These are phyloP conservation scores for Pseudogymnoascus sp. DNA, from an alignment of 2,329 filamentous ascomycete genomes.

Conservation along the genomic window DNA sequence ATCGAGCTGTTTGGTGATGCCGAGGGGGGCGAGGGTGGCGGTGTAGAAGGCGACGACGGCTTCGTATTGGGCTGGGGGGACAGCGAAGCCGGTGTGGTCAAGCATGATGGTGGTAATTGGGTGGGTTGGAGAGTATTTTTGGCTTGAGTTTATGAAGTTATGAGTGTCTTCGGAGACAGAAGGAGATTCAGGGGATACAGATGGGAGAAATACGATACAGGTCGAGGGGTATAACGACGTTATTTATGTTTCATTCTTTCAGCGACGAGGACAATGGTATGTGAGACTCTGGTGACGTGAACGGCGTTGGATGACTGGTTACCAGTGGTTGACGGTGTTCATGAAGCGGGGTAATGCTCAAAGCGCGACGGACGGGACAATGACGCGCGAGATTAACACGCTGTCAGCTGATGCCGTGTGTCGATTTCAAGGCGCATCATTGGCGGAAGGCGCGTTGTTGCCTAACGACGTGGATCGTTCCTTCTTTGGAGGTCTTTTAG, in stretches of 20 bases:
- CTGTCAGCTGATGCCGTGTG: background rate
- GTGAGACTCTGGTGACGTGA: background rate
- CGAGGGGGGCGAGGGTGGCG: background rate
- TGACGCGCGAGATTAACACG: background rate
- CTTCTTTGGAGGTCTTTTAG: background rate
- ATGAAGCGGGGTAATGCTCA: background rate
- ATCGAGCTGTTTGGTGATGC: background rate
- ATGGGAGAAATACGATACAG: background rate
- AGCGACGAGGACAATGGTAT: background rate
- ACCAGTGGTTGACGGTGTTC: background rate
- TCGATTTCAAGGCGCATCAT: background rate
- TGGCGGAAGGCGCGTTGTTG: slow-evolving; percentile 3
- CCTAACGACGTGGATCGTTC: background rate
- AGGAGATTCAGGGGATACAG: background rate
- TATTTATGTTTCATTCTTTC: background rate
- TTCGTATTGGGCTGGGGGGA: background rate
- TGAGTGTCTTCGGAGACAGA: background rate
- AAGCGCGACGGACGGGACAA: background rate
- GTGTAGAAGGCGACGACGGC: background rate
- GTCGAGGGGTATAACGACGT: background rate
- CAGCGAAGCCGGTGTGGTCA: background rate
- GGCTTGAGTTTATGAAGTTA: background rate
- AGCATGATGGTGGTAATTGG: background rate
- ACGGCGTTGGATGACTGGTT: background rate
- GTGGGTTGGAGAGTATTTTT: background rate